A percentile compares a stretch with the other conserved stretches of the same genome.
phyloP scores from a whole-genome alignment of 2,329 filamentous ascomycete genomes.

The Herpotrichia juniperi region DNA sequence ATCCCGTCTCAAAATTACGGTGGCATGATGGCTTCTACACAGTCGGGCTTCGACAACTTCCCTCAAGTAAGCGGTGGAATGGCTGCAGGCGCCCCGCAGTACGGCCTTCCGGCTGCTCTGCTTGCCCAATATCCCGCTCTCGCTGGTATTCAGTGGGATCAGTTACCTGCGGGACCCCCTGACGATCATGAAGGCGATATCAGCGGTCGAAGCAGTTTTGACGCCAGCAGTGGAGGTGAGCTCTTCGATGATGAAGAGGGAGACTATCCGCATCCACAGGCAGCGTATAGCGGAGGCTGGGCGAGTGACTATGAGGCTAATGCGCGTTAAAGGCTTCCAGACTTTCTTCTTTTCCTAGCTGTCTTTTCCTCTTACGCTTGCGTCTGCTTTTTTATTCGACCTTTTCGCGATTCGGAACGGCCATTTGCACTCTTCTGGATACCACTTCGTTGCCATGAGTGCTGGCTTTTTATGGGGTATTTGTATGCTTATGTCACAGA shows the following conservation, averaged over 20 bases:
- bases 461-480: constrained; percentile 1
- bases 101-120: constrained; percentile 80
- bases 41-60: constrained; percentile 41
- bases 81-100: constrained; percentile 35
- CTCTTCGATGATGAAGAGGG: constrained; percentile 76
- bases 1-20: constrained; percentile 37
- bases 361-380: background rate
- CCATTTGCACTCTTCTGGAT: constrained; percentile 8
- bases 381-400: background rate
- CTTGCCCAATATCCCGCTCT: constrained; percentile 91
- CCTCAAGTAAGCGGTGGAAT: constrained; percentile 28
- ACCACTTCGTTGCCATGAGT: constrained; percentile 5
- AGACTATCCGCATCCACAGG: constrained; percentile 49
- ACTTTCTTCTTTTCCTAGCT: background rate
- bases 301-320: constrained; percentile 41
- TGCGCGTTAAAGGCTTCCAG: constrained; percentile 12
- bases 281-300: constrained; percentile 40
- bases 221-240: constrained; percentile 69
- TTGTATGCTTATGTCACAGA: background rate
- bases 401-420: constrained; percentile 3
- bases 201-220: constrained; percentile 81
- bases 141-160: constrained; percentile 86
- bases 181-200: constrained; percentile 66
- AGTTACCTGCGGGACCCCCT: constrained; percentile 67
- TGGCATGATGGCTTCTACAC: constrained; percentile 39